Conservation (phyloP, 139 green algal genomes). For the Choricystis sp. region DNA sequence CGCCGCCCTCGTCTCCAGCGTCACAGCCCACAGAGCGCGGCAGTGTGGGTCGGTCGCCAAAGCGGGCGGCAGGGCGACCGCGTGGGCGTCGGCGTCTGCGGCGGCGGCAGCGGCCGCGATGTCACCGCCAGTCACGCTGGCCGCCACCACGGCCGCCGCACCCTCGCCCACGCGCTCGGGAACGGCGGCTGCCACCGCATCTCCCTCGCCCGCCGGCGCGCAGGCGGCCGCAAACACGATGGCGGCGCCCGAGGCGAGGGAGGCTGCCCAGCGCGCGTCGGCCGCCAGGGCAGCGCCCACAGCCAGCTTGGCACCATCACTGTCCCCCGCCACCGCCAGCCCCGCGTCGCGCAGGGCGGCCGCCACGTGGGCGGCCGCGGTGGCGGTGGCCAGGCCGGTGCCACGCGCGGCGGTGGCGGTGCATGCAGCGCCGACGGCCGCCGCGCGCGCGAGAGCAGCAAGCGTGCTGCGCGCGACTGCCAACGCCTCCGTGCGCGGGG, state of each 20-base stretch:
- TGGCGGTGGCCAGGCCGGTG: not conserved
- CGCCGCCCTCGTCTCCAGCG: too few species aligned
- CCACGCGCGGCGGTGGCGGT: not conserved
- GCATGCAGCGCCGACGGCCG: not conserved
- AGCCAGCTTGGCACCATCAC: slow-evolving; percentile 46
- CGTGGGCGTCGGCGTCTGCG: slow-evolving; percentile 8
- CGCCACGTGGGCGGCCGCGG: too few species aligned
- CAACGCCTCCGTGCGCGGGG: not conserved
- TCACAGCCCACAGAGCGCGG: slow-evolving; percentile 2
- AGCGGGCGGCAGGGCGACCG: slow-evolving; percentile 8
- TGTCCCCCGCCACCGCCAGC: too few species aligned
- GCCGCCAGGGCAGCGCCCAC: slow-evolving; percentile 21
- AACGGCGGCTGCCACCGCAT: not conserved
- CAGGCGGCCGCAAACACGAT: slow-evolving; percentile 13
- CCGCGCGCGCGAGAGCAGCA: not conserved
- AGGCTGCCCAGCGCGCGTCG: slow-evolving; percentile 19
- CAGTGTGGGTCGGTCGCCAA: slow-evolving; percentile 10
- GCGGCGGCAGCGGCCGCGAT: slow-evolving; percentile 3
- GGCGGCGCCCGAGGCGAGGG: slow-evolving; percentile 25
- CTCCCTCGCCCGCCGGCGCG: not conserved
- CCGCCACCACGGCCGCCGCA: not conserved
- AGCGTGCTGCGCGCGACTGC: not conserved
- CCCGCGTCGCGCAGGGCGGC: not conserved
- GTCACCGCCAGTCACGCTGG: not conserved
- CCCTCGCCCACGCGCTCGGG: not conserved